Evolutionary conservation across 2,329 filamentous ascomycete species (phyloP).

Genomic region (Monilinia fructicola): DNA sequence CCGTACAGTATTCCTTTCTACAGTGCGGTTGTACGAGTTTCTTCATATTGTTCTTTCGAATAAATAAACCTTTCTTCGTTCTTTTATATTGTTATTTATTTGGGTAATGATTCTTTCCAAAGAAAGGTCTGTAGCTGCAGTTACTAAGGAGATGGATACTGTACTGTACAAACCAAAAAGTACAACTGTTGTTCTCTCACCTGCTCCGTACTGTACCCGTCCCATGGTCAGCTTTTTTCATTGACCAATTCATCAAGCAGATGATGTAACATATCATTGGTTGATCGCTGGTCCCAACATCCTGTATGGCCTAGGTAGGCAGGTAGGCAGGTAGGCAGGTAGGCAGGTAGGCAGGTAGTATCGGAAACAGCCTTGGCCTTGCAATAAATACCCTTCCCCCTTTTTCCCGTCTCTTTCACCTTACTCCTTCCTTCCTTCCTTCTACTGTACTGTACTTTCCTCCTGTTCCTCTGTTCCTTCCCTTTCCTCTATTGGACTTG

Average conservation of each 20-base stretch:
- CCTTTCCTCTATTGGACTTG: too few species aligned
- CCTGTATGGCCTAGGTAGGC: too few species aligned
- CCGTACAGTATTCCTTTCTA: background rate
- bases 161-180: background rate
- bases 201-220: too few species aligned
- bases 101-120: too few species aligned
- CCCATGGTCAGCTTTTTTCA: background rate
- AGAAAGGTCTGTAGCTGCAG: too few species aligned
- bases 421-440: background rate
- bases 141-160: background rate
- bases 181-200: too few species aligned
- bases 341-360: background rate
- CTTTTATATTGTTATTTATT: too few species aligned
- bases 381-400: background rate
- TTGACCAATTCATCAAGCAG: conserved; percentile 10
- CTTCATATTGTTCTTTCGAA: conserved; percentile 5
- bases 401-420: background rate
- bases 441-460: background rate
- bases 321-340: background rate
- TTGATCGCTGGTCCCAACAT: background rate
- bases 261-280: background rate
- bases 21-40: too few species aligned
- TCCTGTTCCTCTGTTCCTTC: background rate
- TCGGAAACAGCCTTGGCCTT: too few species aligned
- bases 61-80: too few species aligned